A percentile compares a stretch with the other conserved stretches of the same genome.
Conservation (phyloP, 176 grass and related monocot species). For the Microstegium vimineum region DNA sequence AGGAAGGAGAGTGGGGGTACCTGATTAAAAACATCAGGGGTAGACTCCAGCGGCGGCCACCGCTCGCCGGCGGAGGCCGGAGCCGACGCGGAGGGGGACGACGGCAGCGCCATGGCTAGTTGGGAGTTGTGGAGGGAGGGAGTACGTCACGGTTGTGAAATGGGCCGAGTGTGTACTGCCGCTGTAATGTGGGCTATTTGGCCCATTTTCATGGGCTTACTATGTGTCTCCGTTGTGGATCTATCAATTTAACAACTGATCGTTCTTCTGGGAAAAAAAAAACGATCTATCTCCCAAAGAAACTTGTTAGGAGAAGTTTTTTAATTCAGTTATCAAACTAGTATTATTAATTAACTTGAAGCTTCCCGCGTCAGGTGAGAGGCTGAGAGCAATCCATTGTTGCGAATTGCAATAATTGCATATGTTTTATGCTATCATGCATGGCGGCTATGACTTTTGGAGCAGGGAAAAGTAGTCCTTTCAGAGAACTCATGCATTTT, state of each 20-base stretch:
- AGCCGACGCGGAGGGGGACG: neutral
- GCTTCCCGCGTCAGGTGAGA: neutral
- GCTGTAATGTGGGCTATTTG: neutral
- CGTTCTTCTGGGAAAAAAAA: too few relatives aligned
- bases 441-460: neutral
- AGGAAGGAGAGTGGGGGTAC: neutral
- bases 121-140: neutral
- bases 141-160: neutral
- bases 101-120: conserved; percentile 30
- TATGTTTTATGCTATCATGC: neutral
- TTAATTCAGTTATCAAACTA: neutral
- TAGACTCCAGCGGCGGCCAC: conserved; percentile 85
- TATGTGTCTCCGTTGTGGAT: too few relatives aligned
- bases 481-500: too few relatives aligned
- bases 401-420: neutral
- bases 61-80: conserved; percentile 32
- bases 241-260: too few relatives aligned
- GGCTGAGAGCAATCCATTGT: neutral
- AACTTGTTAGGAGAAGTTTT: neutral
- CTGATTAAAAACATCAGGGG: conserved; percentile 80
- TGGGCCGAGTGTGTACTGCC: neutral
- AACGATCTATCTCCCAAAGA: too few relatives aligned
- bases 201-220: neutral
- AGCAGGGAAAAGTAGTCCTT: neutral
- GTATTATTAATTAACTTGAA: too few relatives aligned